Conservation (phyloP, 768 basidiomycete species). For the Hemileccinum impolitum region DNA sequence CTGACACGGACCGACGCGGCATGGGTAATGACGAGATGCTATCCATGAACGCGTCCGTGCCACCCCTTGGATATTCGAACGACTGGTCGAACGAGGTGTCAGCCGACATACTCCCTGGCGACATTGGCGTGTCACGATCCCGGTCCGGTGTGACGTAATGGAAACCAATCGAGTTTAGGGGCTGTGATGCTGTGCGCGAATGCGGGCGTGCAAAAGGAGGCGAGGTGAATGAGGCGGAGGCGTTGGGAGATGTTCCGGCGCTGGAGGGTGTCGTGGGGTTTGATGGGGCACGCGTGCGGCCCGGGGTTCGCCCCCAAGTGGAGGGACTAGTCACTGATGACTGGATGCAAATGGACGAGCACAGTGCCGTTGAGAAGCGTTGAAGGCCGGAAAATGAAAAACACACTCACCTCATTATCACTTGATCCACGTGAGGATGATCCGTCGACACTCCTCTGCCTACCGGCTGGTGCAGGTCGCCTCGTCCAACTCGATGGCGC, state of each 20-base stretch:
- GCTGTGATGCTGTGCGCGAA: conserved; percentile 57
- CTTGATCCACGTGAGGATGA: conserved; percentile 45
- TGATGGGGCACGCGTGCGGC: conserved; percentile 64
- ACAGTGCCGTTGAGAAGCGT: not conserved
- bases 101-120: conserved; percentile 35
- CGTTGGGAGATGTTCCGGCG: conserved; percentile 30
- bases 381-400: not conserved
- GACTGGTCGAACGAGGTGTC: conserved; percentile 30
- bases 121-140: conserved; percentile 26
- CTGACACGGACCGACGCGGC: conserved; percentile 41
- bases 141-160: conserved; percentile 43
- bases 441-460: conserved; percentile 72
- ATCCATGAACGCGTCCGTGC: conserved; percentile 41
- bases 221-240: conserved; percentile 38
- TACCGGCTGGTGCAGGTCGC: conserved; percentile 61
- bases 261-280: conserved; percentile 52
- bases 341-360: conserved; percentile 20
- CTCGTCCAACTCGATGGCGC: conserved; percentile 79
- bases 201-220: conserved; percentile 55
- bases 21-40: conserved; percentile 56
- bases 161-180: conserved; percentile 38
- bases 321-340: conserved; percentile 38
- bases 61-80: conserved; percentile 36
- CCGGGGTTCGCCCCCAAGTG: conserved; percentile 42
- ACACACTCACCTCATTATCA: conserved; percentile 65